phyloP scores from a whole-genome alignment of 2,329 filamentous ascomycete genomes.

The Nemania abortiva region DNA sequence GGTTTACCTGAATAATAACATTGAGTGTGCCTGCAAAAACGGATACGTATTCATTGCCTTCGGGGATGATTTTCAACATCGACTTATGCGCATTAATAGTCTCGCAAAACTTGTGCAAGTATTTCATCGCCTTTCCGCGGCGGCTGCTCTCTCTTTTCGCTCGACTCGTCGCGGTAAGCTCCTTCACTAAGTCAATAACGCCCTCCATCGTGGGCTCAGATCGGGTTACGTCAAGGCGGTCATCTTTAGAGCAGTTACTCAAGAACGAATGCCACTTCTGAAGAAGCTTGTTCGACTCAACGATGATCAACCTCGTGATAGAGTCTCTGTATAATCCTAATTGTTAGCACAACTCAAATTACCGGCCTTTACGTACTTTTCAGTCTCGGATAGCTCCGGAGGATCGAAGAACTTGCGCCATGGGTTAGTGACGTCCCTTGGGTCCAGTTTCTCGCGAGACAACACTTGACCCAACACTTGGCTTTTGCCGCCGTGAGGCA shows the following conservation, averaged over 20 bases:
- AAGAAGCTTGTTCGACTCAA: conserved; percentile 30
- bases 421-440: conserved; percentile 10
- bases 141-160: conserved; percentile 28
- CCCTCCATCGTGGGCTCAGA: conserved; percentile 26
- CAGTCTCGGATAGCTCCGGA: conserved; percentile 10
- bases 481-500: conserved; percentile 15
- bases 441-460: conserved; percentile 4
- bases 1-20: conserved; percentile 46
- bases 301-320: conserved; percentile 19
- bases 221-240: conserved; percentile 25
- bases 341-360: neutral
- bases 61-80: conserved; percentile 48
- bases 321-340: conserved; percentile 19
- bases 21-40: conserved; percentile 48
- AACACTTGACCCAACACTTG: conserved; percentile 22
- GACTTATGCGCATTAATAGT: conserved; percentile 44
- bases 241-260: conserved; percentile 12
- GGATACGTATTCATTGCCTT: conserved; percentile 49
- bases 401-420: conserved; percentile 34
- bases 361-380: conserved; percentile 15
- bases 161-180: conserved; percentile 8
- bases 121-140: conserved; percentile 30
- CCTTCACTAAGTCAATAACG: conserved; percentile 19
- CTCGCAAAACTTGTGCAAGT: conserved; percentile 47
- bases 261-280: conserved; percentile 27